phyloP scores from a whole-genome alignment of 352 stramenopile species.

The Phytopythium boreale region DNA sequence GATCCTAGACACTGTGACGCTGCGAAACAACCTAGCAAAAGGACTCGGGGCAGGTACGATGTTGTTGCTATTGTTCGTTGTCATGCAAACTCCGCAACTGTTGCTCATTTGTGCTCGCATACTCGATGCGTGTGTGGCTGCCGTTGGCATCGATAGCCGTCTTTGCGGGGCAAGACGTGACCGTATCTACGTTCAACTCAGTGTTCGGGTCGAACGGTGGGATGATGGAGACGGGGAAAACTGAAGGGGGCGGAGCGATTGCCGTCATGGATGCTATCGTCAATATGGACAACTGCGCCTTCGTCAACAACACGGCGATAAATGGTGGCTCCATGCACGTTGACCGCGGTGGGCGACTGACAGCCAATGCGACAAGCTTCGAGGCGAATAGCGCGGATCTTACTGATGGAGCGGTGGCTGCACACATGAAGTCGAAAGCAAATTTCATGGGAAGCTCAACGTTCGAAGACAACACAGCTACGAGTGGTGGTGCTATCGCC shows the following conservation, averaged over 20 bases:
- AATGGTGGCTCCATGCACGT: conserved; percentile 40
- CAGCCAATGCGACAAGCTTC: conserved; percentile 26
- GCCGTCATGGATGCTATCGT: conserved; percentile 34
- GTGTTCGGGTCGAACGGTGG: conserved; percentile 40
- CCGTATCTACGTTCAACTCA: conserved; percentile 16
- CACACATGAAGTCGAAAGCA: conserved; percentile 15
- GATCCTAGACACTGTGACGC: conserved; percentile 18
- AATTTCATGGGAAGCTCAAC: conserved; percentile 11
- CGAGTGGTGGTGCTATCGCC: conserved; percentile 26
- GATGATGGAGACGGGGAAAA: conserved; percentile 46
- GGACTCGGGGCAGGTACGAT: conserved; percentile 42
- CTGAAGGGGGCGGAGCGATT: conserved; percentile 52
- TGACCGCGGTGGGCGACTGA: conserved; percentile 27
- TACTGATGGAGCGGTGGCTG: conserved; percentile 37
- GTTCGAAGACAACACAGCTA: conserved; percentile 42
- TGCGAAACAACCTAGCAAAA: conserved; percentile 39
- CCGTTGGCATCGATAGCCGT: conserved; percentile 22
- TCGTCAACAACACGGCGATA: conserved; percentile 51
- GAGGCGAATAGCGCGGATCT: conserved; percentile 42
- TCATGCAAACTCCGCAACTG: neutral
- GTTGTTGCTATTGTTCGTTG: neutral
- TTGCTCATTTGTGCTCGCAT: no score
- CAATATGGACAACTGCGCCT: conserved; percentile 22
- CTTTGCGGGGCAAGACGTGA: conserved; percentile 46
- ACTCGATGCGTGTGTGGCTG: neutral